A percentile compares a stretch with the other conserved stretches of the same genome.
Evolutionary conservation across 306 rosid species (phyloP).

Genomic region (Calophaca sinica): DNA sequence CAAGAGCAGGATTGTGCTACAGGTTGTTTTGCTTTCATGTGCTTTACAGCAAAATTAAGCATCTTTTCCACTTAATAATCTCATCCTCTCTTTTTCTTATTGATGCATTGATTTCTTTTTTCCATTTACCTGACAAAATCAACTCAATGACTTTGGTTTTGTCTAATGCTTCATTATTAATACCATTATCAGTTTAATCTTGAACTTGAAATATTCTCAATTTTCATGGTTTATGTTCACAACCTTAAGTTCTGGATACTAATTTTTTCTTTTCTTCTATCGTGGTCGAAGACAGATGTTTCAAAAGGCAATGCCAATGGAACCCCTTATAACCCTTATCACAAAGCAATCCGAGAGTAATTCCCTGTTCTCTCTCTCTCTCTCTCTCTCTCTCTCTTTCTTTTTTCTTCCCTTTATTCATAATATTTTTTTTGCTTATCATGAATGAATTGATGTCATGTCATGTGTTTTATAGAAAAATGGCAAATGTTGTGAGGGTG

Average conservation of each 20-base stretch:
- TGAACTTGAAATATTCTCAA: constrained; percentile 8
- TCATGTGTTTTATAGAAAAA: constrained; percentile 6
- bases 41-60: constrained; percentile 11
- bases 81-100: background rate
- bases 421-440: background rate
- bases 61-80: background rate
- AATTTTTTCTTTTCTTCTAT: constrained; percentile 47
- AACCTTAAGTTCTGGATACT: constrained; percentile 38
- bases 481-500: background rate
- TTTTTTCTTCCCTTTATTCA: background rate
- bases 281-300: constrained; percentile 82
- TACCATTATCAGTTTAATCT: constrained; percentile 19
- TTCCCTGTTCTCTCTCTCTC: constrained; percentile 49
- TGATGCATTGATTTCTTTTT: background rate
- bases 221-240: constrained; percentile 29
- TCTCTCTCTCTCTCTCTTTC: constrained; percentile 39
- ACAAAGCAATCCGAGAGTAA: constrained; percentile 57
- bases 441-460: constrained; percentile 13
- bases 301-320: constrained; percentile 61
- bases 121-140: background rate
- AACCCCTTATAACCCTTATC: constrained; percentile 43
- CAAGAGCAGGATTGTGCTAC: constrained; percentile 42
- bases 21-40: constrained; percentile 47
- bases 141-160: constrained; percentile 17
- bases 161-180: background rate